phyloP scores from a whole-genome alignment of 2,329 filamentous ascomycete genomes.

The Penicillium verrucosum region DNA sequence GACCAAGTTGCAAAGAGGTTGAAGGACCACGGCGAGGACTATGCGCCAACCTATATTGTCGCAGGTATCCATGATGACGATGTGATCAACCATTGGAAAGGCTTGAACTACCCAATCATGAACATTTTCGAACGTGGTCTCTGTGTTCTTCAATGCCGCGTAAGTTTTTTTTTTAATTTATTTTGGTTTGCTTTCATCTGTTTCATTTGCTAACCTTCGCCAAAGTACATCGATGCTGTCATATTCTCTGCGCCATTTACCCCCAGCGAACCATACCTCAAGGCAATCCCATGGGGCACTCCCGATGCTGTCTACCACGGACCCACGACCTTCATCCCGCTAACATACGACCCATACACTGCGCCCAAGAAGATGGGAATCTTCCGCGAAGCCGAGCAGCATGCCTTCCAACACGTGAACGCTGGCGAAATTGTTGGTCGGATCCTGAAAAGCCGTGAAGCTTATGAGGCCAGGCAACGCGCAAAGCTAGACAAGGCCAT shows the following conservation, averaged over 20 bases:
- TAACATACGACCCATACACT: conserved; percentile 74
- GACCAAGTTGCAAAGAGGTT: conserved; percentile 62
- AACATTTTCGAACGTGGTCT: conserved; percentile 96
- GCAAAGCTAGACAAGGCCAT: conserved; percentile 84
- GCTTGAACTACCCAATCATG: conserved; percentile 99
- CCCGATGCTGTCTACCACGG: conserved; percentile 89
- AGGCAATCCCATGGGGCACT: conserved; percentile 67
- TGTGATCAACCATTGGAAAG: conserved; percentile 95
- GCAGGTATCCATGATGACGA: conserved; percentile 92
- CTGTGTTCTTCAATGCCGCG: conserved; percentile 91
- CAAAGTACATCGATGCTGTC: conserved; percentile 78
- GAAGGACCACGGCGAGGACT: conserved; percentile 65
- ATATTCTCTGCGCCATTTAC: conserved; percentile 88
- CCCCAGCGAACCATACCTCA: conserved; percentile 75
- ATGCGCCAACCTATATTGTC: conserved; percentile 80
- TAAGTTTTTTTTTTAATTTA: conserved; percentile 42
- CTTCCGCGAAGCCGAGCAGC: conserved; percentile 72
- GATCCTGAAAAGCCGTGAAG: conserved; percentile 79
- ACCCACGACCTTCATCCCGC: conserved; percentile 83
- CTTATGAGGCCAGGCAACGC: conserved; percentile 88
- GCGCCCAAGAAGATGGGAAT: conserved; percentile 79
- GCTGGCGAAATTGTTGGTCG: conserved; percentile 86
- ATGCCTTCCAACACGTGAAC: conserved; percentile 83
- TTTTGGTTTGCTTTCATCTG: background rate
- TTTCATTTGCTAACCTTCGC: background rate